Base-by-base conservation (phyloP, 2,329 filamentous ascomycete genomes). In the Neopestalotiopsis sp. region DNA sequence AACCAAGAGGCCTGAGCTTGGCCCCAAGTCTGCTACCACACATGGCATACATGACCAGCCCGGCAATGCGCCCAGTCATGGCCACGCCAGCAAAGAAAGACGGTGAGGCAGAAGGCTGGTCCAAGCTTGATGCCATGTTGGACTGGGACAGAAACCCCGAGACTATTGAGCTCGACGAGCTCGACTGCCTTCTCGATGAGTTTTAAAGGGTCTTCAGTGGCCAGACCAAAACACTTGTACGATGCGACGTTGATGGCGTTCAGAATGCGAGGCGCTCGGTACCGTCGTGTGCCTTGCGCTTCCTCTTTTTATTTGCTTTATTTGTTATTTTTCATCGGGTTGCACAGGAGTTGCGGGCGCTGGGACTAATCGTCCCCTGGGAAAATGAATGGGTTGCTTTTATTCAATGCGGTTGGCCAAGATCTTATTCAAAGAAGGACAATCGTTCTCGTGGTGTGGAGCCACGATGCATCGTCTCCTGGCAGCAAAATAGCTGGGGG, bases 161-260 rank as follows among this genome's bases (percentile, higher is more conserved):
- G 83, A 92, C 90, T 72, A 91, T 98, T 74, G 94, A 97, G 79
- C 89, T 98, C 63, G 94, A 97, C 61, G 96, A 99, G 84, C 90
- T 98, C 30, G 95, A 98, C 77, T 90, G 92, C 74, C 88, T 98
- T 79, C 89, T 98, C 76, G 91, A 93, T 77, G 91, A 89, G 73
- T 94, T 90, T 79, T 94, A 82, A 86, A 70, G 32, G 56, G 64
- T 49, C 42, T 14, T 57, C 1, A 12, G 10, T 34, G 9, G 24
- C 6, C 28, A 49, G 5, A 14, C 38, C 24, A n/a, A 70, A 20
- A n/a, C 17, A 59, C 4, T 67, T 69, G 68, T 69, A 69, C 56
- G 56, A 67, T 61, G 30, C 42, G 24, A 30, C 12, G 32, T 12
- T 34, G 28, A 20, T 28, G 38, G 32, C 32, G 59, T 62, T n/a